Evolutionary conservation across 208 protist species (phyloP).

Genomic region (Herpetomonas muscarum): DNA sequence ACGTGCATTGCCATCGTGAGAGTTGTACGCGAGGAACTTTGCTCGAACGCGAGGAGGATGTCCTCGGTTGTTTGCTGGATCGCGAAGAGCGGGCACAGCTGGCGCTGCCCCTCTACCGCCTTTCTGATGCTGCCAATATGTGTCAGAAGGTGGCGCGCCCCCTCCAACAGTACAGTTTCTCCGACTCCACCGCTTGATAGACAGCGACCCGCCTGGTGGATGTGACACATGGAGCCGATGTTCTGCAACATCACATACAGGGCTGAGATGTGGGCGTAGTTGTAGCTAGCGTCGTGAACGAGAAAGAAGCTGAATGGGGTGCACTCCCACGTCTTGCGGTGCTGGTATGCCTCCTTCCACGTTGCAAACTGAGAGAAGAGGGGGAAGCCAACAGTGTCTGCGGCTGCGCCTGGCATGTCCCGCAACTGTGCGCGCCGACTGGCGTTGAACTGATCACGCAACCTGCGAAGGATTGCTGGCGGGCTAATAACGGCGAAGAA

Average conservation of each 20-base stretch:
- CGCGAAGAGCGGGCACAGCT: constrained; percentile 57
- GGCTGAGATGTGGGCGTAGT: constrained; percentile 74
- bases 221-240: constrained; percentile 44
- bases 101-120: constrained; percentile 17
- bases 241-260: constrained; percentile 64
- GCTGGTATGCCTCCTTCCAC: constrained; percentile 79
- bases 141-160: constrained; percentile 17
- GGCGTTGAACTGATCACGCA: constrained; percentile 29
- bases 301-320: constrained; percentile 82
- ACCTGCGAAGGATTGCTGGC: constrained; percentile 33
- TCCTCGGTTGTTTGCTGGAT: constrained; percentile 77
- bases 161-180: constrained; percentile 21
- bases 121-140: constrained; percentile 9
- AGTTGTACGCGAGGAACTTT: constrained; percentile 51
- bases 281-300: constrained; percentile 77
- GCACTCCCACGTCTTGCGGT: constrained; percentile 60
- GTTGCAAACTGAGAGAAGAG: constrained; percentile 82
- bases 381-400: constrained; percentile 62
- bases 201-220: constrained; percentile 45
- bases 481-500: constrained; percentile 80
- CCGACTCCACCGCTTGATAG: no score
- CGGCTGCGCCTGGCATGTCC: constrained; percentile 8
- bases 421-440: constrained; percentile 25
- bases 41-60: constrained; percentile 75
- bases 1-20: constrained; percentile 63